Conservation (phyloP, 805 yeast species). For the Yarrowia hollandica region DNA sequence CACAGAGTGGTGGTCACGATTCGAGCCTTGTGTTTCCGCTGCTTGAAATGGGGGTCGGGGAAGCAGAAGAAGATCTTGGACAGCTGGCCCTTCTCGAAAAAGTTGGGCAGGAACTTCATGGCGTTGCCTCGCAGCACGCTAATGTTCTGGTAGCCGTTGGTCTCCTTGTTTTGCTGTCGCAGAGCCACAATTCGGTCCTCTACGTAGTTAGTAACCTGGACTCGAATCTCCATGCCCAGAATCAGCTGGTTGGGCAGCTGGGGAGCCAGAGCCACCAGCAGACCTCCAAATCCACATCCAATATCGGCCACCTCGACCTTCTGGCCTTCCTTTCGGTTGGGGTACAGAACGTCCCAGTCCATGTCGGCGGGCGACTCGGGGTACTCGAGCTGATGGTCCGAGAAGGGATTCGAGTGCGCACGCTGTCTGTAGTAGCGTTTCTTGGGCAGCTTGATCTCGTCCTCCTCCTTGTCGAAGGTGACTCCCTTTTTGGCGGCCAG, state of each 20-base stretch:
- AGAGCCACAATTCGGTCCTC: slow-evolving; percentile 92
- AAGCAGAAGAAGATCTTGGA: slow-evolving; percentile 95
- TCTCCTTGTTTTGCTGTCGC: slow-evolving; percentile 54
- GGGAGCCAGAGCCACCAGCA: slow-evolving; percentile 75
- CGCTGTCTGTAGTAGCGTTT: slow-evolving; percentile 89
- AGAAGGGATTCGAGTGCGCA: slow-evolving; percentile 96
- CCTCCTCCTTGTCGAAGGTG: slow-evolving; percentile 42
- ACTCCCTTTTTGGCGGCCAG: slow-evolving; percentile 50
- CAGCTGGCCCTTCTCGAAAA: slow-evolving; percentile 78
- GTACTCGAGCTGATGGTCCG: slow-evolving; percentile 89
- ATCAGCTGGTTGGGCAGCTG: slow-evolving; percentile 71
- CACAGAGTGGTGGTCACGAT: slow-evolving; percentile 86
- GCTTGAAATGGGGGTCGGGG: slow-evolving; percentile 99
- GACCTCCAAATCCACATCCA: slow-evolving; percentile 98
- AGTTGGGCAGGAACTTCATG: slow-evolving; percentile 95
- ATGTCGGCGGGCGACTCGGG: slow-evolving; percentile 77
- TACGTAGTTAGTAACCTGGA: slow-evolving; percentile 95
- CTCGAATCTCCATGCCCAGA: slow-evolving; percentile 96
- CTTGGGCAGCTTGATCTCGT: slow-evolving; percentile 61
- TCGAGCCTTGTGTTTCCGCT: slow-evolving; percentile 95
- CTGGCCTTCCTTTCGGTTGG: slow-evolving; percentile 40
- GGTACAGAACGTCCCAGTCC: slow-evolving; percentile 85
- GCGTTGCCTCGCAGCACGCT: slow-evolving; percentile 92
- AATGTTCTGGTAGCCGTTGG: slow-evolving; percentile 69
- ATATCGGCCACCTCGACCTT: slow-evolving; percentile 87